Evolutionary conservation across 2,329 filamentous ascomycete species (phyloP), one percentile per base, ranked within the genome.

Genomic region (Fusarium sp.): DNA sequence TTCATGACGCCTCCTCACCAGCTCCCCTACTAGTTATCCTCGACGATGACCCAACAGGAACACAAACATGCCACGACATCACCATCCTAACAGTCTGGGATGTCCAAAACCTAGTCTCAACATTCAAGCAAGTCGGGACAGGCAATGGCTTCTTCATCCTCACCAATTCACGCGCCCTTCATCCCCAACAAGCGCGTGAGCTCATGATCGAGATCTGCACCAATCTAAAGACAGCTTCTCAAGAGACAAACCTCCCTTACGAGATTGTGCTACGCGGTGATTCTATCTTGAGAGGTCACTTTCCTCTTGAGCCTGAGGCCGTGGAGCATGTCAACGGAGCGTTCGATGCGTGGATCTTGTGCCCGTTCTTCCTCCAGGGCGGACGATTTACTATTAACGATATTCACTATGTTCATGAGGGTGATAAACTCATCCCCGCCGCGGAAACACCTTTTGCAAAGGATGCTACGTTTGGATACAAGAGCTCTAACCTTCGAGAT

Each of bases 351-450:
- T 88, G 87, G 84, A 81, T 90, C 4, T 79, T 91, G 0, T 87
- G 87, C 0, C 89, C 89, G 0, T 90, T 90, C 78, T 91, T 91
- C 76, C 81, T 86, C 7, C 88, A 91, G 71, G 89, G 89, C 10
- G 88, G 89, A 0, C 78, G 89, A 6, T 87, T 87, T 47, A 91
- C 88, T 0, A 88, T 90, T 19, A 76, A 86, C 33, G 86, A 90
- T 74, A 83, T 90, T 2, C 88, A 90, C 75, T 90, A 90, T 64
- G 88, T 90, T 12, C 84, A 85, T 2, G 88, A 90, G 49, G 85
- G 84, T 0, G 84, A 85, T 2, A 75, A 64, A 1, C 25, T 79
- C 0, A 52, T 76, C 2, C 77, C 88, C 0, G 87, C 88, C 0
- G 86, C 83, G 0, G 80, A 85, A 37, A 90, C 88, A 0, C 88